Evolutionary conservation across 73 alveolate species (phyloP).

Genomic region (Blepharisma stoltei): DNA sequence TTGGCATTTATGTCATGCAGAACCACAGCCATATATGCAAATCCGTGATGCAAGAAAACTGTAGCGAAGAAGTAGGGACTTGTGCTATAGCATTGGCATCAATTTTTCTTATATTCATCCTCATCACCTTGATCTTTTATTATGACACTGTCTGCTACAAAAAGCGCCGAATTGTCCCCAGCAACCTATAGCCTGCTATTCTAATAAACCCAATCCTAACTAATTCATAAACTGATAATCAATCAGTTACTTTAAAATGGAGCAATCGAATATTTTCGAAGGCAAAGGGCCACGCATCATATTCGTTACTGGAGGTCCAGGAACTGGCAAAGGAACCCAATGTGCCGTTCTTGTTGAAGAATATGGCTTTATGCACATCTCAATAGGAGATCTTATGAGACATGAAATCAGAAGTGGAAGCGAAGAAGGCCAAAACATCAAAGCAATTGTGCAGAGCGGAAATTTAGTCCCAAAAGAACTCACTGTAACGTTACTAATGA

Average conservation of each 20-base stretch:
- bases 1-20: too few relatives aligned
- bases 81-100: too few relatives aligned
- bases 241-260: neutral
- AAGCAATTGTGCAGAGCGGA: constrained; percentile 58
- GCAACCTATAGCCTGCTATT: too few relatives aligned
- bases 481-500: constrained; percentile 52
- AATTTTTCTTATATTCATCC: too few relatives aligned
- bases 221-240: too few relatives aligned
- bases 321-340: constrained; percentile 96
- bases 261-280: neutral
- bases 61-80: too few relatives aligned
- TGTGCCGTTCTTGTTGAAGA: constrained; percentile 68
- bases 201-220: too few relatives aligned
- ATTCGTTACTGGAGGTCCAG: constrained; percentile 80
- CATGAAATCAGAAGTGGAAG: constrained; percentile 54
- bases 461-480: constrained; percentile 68
- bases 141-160: too few relatives aligned
- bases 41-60: too few relatives aligned
- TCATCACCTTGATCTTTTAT: too few relatives aligned
- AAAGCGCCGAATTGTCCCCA: too few relatives aligned
- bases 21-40: too few relatives aligned
- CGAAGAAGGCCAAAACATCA: constrained; percentile 51
- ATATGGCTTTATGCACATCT: constrained; percentile 61
- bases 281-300: constrained; percentile 41
- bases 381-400: constrained; percentile 82